Evolutionary conservation across 768 basidiomycete species (phyloP), one percentile per base, ranked within the genome.

Genomic region (Tulasnella sp.): DNA sequence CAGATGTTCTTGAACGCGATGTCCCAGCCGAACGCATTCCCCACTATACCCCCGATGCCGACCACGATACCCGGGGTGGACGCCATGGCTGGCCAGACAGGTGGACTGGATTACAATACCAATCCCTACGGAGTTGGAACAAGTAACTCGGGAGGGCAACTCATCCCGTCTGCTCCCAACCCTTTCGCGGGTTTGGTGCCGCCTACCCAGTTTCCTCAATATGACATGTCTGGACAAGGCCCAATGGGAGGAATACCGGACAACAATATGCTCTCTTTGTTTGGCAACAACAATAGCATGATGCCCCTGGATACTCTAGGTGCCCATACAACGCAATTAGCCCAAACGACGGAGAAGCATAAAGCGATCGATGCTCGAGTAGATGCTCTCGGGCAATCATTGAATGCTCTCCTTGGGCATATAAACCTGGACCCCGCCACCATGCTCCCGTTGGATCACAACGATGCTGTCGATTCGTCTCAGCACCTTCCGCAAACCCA

Each of bases 351-450:
- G n/a, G 57, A 61, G 10, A 61, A 61, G 57, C 57, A 61, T 29
- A 61, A 61, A 29, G 57, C 91, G 79, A 90, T 95, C 69, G 90
- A 91, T 78, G 87, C 88, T 70, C 92, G 93, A 77, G 92, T 95
- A 37, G 90, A 91, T 80, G 88, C 89, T 48, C 84, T 95, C 75
- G 89, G 92, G 79, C 85, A 84, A 16, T 90, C 89, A 79, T 90
- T 96, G 61, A 88, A 93, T 78, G 88, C 88, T 7, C 86, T 96
- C 79, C 92, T 95, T 40, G 87, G 91, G 80, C 88, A 88, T 71
- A 87, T 94, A 70, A 92, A 92, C 9, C 83, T 92, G 71, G 91
- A 93, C 82, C 86, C 90, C 44, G 70, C 75, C 57, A 69, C 71
- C 6, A 74, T 78, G 55, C 37, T 71, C 29, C 32, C 42, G 23